Evolutionary conservation across 108 stramenopile species (phyloP).

Genomic region (Cylindrotheca fusiformis): DNA sequence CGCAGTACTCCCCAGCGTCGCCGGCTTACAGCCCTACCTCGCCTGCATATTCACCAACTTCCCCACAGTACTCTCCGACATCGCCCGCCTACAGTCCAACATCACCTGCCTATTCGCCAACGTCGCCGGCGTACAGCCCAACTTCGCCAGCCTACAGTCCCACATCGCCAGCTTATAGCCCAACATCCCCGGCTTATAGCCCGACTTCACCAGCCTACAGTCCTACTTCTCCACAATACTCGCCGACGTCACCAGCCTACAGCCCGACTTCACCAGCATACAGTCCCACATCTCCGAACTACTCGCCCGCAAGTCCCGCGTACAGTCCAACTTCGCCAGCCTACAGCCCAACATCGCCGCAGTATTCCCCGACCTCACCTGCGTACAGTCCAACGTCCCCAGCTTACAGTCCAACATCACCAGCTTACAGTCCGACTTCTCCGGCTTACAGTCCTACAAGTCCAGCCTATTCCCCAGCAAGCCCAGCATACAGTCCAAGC

Average conservation of each 20-base stretch:
- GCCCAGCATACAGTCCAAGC: conserved; percentile 71
- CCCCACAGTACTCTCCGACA: conserved; percentile 85
- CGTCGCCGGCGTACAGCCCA: conserved; percentile 66
- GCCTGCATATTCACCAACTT: conserved; percentile 55
- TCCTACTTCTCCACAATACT: conserved; percentile 79
- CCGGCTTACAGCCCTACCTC: conserved; percentile 65
- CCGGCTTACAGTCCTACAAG: conserved; percentile 67
- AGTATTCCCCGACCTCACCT: conserved; percentile 64
- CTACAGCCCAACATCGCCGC: conserved; percentile 68
- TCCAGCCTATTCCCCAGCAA: conserved; percentile 38
- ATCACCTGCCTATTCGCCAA: conserved; percentile 44
- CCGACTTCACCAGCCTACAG: conserved; percentile 89
- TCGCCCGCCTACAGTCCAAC: conserved; percentile 77
- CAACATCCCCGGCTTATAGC: conserved; percentile 50
- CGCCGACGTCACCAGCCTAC: conserved; percentile 82
- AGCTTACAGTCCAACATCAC: conserved; percentile 61
- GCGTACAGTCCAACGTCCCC: conserved; percentile 70
- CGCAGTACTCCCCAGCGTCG: conserved; percentile 73
- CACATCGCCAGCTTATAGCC: conserved; percentile 48
- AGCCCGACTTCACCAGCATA: conserved; percentile 72
- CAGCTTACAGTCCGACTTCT: conserved; percentile 54
- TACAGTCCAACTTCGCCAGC: conserved; percentile 60
- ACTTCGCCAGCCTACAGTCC: conserved; percentile 86
- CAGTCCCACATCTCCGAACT: conserved; percentile 73
- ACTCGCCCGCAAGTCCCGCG: conserved; percentile 61